Base-by-base conservation (phyloP, 352 stramenopile species). In the Globisporangium okanoganense region DNA sequence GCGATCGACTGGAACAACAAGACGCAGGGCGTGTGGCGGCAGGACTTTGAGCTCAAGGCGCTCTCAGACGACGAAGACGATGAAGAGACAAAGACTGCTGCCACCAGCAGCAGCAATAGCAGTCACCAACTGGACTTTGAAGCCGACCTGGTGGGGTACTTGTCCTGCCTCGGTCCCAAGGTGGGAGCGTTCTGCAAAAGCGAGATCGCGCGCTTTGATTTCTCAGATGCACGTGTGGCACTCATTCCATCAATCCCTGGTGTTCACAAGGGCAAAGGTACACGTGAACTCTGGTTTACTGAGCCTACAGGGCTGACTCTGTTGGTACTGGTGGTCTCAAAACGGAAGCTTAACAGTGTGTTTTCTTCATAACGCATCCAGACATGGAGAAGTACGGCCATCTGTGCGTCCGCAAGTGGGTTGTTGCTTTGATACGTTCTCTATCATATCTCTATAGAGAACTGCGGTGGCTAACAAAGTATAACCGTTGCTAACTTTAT, bases 341-440 rank as follows among this genome's bases (percentile, higher is more conserved):
- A 8, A 7, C 38, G 2, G 7, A 20, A 20, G 38, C 38, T 20
- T 44, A 16, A 44, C 38, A 8, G 14, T n/a, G 14, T 44, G 38
- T 9, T 56, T 14, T n/a, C 57, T n/a, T 13, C 12, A 3, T 62
- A 27, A 56, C 45, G 12, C 36, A 18, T 25, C 3, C 52, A 94
- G 85, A 84, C 22, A 94, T 92, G 83, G 66, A 90, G 25, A 89
- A 89, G 31, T 94, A 92, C 56, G 85, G 85, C 1, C 85, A 94
- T 68, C 61, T 90, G 31, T 76, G 83, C 38, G 73, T 94, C 16
- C 78, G 79, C 48, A 78, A 61, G 48, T 63, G 22, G 7, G 16
- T 52, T 16, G 16, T 52, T 16, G 47, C 18, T 48, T 48, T 16
- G 1, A 14, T 12, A 62, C 48, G 31, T 51, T 38, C 27, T 65